Conservation (phyloP, 495 filamentous ascomycete genomes). For the Penicillium crystallinum region DNA sequence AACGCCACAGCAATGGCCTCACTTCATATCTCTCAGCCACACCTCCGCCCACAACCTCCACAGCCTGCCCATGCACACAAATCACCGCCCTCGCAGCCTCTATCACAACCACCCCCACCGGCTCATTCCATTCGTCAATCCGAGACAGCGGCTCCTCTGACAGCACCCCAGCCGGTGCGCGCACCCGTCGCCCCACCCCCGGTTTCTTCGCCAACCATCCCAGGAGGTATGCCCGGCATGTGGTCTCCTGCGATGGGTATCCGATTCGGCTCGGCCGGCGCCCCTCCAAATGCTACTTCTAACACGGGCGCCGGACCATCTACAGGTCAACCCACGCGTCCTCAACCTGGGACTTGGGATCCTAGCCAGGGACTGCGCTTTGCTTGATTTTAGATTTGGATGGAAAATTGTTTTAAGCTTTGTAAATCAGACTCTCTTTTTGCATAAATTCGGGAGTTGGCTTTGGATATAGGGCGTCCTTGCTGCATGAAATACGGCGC, state of each 20-base stretch:
- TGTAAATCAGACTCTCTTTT: background rate
- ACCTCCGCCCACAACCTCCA: constrained; percentile 24
- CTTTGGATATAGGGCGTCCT: background rate
- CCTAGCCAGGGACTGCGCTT: constrained; percentile 59
- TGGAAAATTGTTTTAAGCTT: background rate
- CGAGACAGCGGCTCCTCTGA: constrained; percentile 35
- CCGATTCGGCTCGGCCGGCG: constrained; percentile 51
- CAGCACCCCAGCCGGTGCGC: constrained; percentile 51
- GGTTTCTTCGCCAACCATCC: constrained; percentile 34
- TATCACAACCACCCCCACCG: constrained; percentile 31
- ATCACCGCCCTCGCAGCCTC: constrained; percentile 21
- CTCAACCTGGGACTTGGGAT: constrained; percentile 49
- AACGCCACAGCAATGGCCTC: constrained; percentile 55
- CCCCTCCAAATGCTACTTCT: constrained; percentile 12
- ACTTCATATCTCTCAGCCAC: constrained; percentile 49
- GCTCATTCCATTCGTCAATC: constrained; percentile 13
- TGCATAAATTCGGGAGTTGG: constrained; percentile 1
- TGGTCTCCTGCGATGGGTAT: constrained; percentile 81
- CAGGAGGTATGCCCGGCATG: constrained; percentile 41
- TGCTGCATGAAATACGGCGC: background rate
- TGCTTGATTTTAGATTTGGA: constrained; percentile 30
- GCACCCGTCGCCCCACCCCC: constrained; percentile 51
- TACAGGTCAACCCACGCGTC: constrained; percentile 14
- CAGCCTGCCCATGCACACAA: constrained; percentile 22
- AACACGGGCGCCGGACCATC: constrained; percentile 12